These are phyloP conservation scores for Aspergillus ochraceus DNA, from an alignment of 2,329 filamentous ascomycete species.

Conservation along the genomic window DNA sequence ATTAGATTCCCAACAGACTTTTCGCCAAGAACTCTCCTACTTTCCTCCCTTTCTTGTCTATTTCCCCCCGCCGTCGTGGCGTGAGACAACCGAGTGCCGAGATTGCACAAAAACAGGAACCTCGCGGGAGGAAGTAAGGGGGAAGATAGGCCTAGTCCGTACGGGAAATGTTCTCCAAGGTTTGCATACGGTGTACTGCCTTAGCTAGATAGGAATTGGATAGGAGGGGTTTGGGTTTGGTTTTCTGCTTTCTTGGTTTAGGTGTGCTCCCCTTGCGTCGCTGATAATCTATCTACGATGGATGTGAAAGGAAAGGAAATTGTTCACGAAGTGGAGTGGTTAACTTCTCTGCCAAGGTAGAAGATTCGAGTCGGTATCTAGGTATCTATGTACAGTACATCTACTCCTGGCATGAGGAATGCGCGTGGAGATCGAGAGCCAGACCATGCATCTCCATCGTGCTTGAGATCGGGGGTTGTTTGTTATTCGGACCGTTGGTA, in stretches of 20 bases:
- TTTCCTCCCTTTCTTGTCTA: neutral
- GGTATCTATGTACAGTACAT: neutral
- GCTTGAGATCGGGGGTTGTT: neutral
- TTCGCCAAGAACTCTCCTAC: constrained; percentile 5
- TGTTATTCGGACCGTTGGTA: neutral
- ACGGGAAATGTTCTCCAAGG: too few species aligned
- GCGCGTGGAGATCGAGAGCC: neutral
- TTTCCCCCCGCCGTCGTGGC: neutral
- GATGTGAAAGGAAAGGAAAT: neutral
- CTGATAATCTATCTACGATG: neutral
- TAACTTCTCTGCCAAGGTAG: neutral
- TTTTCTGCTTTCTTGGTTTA: neutral
- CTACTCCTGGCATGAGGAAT: neutral
- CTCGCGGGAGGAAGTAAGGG: neutral
- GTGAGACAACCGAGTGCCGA: constrained; percentile 10
- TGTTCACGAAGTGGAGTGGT: too few species aligned
- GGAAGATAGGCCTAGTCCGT: neutral
- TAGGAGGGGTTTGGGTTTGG: neutral
- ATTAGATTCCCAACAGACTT: neutral
- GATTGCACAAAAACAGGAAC: constrained; percentile 4
- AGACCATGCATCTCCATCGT: neutral
- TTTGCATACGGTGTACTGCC: too few species aligned
- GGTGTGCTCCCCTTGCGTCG: neutral
- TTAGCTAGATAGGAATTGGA: too few species aligned
- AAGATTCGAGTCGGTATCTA: neutral